A percentile compares a stretch with the other conserved stretches of the same genome.
phyloP scores from a whole-genome alignment of 2,329 filamentous ascomycete genomes.

The Calcarisporium arbuscula region DNA sequence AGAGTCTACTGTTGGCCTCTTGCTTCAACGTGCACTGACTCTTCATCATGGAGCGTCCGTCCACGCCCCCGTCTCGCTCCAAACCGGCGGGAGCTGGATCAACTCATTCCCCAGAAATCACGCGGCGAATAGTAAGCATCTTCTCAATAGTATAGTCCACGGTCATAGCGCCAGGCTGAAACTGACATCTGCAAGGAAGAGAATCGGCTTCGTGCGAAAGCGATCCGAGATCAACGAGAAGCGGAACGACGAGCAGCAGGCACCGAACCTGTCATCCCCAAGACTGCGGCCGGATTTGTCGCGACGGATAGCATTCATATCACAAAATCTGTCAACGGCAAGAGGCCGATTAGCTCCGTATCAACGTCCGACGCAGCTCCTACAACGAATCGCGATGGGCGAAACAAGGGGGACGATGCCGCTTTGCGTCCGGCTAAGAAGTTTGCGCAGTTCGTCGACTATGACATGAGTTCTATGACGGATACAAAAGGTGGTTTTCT shows the following conservation, averaged over 20 bases:
- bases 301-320: constrained; percentile 58
- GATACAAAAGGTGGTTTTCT: constrained; percentile 97
- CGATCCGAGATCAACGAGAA: constrained; percentile 67
- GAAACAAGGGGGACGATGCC: constrained; percentile 40
- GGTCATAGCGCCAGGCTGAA: background rate
- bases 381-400: constrained; percentile 63
- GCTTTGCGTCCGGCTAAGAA: constrained; percentile 71
- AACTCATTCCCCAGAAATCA: constrained; percentile 49
- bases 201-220: constrained; percentile 82
- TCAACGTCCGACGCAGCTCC: constrained; percentile 39
- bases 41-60: constrained; percentile 46
- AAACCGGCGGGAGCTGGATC: constrained; percentile 27
- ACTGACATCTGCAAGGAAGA: constrained; percentile 59
- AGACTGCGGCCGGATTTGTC: constrained; percentile 64
- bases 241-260: constrained; percentile 49
- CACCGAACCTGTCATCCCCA: constrained; percentile 32
- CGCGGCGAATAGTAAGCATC: constrained; percentile 46
- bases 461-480: constrained; percentile 96
- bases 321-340: constrained; percentile 42
- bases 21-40: no score
- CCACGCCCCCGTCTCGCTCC: constrained; percentile 36
- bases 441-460: constrained; percentile 92
- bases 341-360: constrained; percentile 64
- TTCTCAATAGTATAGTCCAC: background rate
- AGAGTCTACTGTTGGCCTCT: no score